Conservation (phyloP, 106 monocot species). For the Alisma plantagoaquatica region DNA sequence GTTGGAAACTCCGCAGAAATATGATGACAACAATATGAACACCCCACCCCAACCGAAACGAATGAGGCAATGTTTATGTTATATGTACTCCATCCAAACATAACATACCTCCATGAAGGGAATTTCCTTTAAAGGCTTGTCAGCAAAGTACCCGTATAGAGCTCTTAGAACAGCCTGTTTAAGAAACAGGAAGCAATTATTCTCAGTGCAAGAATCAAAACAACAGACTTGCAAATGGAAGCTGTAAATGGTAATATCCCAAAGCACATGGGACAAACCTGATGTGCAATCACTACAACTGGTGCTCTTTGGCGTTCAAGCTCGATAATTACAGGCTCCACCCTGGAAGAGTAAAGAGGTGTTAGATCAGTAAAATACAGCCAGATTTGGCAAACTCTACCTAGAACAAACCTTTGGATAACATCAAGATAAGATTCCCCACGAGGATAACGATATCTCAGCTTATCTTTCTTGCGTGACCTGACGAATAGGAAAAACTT, state of each 20-base stretch:
- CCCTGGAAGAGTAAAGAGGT: slow-evolving; percentile 61
- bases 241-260: not conserved
- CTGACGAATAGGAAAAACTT: slow-evolving; percentile 15
- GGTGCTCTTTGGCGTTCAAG: slow-evolving; percentile 96
- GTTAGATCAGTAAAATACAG: not conserved
- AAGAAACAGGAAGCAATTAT: not conserved
- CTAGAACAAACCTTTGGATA: slow-evolving; percentile 70
- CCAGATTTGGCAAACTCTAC: not conserved
- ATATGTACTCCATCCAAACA: too few species aligned
- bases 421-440: slow-evolving; percentile 99
- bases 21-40: too few species aligned
- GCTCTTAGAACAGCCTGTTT: slow-evolving; percentile 66
- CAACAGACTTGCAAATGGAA: too few species aligned
- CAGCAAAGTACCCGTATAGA: slow-evolving; percentile 76
- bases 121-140: slow-evolving; percentile 62
- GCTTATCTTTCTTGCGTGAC: slow-evolving; percentile 85
- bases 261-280: slow-evolving; percentile 25
- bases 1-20: too few species aligned
- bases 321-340: slow-evolving; percentile 97
- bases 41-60: too few species aligned
- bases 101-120: slow-evolving; percentile 66
- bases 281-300: slow-evolving; percentile 93
- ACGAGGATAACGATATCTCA: slow-evolving; percentile 94
- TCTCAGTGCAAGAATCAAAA: not conserved
- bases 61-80: too few species aligned